phyloP scores from a whole-genome alignment of 352 stramenopile species.

The Phytophthora kernoviae region DNA sequence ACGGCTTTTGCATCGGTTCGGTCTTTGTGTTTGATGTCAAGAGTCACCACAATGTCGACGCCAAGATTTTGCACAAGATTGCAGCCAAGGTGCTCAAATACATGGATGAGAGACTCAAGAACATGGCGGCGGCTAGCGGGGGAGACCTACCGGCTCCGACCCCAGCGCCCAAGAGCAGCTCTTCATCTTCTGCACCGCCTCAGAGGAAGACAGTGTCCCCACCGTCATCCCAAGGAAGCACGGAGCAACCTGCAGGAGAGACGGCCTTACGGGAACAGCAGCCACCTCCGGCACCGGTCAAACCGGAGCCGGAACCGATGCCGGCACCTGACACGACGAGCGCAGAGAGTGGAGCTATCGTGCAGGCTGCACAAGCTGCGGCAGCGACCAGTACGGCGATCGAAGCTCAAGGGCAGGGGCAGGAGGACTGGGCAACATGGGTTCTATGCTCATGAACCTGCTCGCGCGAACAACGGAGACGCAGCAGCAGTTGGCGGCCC shows the following conservation, averaged over 20 bases:
- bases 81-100: constrained; percentile 88
- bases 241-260: constrained; percentile 60
- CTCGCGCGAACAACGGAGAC: constrained; percentile 84
- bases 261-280: constrained; percentile 60
- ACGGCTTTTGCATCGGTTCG: constrained; percentile 80
- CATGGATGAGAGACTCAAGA: constrained; percentile 84
- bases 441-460: constrained; percentile 89
- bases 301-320: constrained; percentile 31
- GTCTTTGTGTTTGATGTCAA: constrained; percentile 91
- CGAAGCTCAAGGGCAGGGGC: constrained; percentile 63
- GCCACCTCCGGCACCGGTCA: constrained; percentile 31
- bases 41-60: constrained; percentile 71
- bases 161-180: constrained; percentile 10
- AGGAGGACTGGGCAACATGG: constrained; percentile 82
- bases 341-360: constrained; percentile 45
- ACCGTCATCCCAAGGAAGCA: constrained; percentile 28
- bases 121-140: constrained; percentile 32
- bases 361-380: constrained; percentile 38
- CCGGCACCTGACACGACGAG: constrained; percentile 20
- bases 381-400: constrained; percentile 61
- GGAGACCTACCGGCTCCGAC: constrained; percentile 14
- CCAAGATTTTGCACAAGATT: constrained; percentile 88
- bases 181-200: constrained; percentile 23
- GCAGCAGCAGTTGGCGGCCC: constrained; percentile 83
- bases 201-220: constrained; percentile 32